phyloP scores from a whole-genome alignment of 352 stramenopile genomes.

The Phytophthora pinifolia region DNA sequence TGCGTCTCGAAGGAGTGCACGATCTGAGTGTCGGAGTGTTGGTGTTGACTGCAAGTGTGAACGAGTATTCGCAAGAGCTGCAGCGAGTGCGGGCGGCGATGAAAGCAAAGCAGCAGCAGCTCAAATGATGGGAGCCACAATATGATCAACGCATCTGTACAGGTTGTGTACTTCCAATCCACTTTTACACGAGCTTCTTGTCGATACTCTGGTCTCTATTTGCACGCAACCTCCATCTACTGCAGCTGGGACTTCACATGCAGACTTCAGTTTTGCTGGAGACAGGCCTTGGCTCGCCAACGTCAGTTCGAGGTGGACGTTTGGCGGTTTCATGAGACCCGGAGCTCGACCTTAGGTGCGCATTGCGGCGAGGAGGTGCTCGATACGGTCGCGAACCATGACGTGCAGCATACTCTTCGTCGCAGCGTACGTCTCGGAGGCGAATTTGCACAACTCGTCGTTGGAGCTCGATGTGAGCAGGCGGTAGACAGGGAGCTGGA shows the following conservation, averaged over 20 bases:
- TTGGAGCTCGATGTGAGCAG: slow-evolving; percentile 49
- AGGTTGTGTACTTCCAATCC: too few species aligned
- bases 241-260: too few species aligned
- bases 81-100: slow-evolving; percentile 23
- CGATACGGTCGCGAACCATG: slow-evolving; percentile 76
- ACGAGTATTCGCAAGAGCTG: slow-evolving; percentile 27
- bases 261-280: too few species aligned
- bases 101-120: slow-evolving; percentile 17
- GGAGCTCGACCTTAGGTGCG: slow-evolving; percentile 11
- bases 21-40: slow-evolving; percentile 2
- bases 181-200: too few species aligned
- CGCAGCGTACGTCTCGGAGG: slow-evolving; percentile 39
- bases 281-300: too few species aligned
- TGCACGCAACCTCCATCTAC: too few species aligned
- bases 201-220: too few species aligned
- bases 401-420: slow-evolving; percentile 62
- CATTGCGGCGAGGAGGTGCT: slow-evolving; percentile 44
- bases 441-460: slow-evolving; percentile 43
- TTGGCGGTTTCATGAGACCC: background rate
- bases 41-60: slow-evolving; percentile 14
- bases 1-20: background rate
- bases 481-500: slow-evolving; percentile 75
- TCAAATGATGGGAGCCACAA: background rate
- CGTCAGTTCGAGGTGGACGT: slow-evolving; percentile 3
- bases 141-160: too few species aligned